These are phyloP conservation scores for Penicillium sp. DNA, from an alignment of 2,329 filamentous ascomycete genomes.

Conservation along the genomic window DNA sequence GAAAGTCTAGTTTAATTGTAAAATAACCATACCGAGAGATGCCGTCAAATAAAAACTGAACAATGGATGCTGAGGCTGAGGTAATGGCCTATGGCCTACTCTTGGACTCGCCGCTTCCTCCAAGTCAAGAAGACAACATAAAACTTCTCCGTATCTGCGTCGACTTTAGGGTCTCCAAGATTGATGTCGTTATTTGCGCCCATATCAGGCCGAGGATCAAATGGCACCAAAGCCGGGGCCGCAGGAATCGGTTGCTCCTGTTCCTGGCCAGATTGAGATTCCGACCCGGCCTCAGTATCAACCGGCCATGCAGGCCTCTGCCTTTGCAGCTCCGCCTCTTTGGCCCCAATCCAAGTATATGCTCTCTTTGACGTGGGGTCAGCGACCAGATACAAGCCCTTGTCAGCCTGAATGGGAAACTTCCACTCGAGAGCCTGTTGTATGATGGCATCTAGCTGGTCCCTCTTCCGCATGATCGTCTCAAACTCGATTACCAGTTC, in stretches of 20 bases:
- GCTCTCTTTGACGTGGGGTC: not conserved
- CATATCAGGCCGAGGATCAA: not conserved
- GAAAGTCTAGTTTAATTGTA: not conserved
- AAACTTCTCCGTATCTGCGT: not conserved
- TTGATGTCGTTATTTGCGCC: too few relatives aligned
- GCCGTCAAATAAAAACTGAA: not conserved
- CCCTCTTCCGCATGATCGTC: slow-evolving; percentile 22
- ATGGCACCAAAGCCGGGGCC: not conserved
- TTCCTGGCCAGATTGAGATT: not conserved
- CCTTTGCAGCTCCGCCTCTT: not conserved
- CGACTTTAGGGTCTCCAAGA: not conserved
- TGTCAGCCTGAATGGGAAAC: not conserved
- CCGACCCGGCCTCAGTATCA: not conserved
- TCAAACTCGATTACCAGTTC: slow-evolving; percentile 30
- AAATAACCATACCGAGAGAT: not conserved
- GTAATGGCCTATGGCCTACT: not conserved
- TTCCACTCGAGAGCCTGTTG: slow-evolving; percentile 24
- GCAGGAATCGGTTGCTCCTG: not conserved
- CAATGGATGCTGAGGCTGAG: not conserved
- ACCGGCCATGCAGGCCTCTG: not conserved
- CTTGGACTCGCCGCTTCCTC: not conserved
- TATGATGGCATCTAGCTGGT: slow-evolving; percentile 24
- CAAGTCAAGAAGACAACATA: slow-evolving; percentile 3
- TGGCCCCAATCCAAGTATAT: slow-evolving; percentile 1
- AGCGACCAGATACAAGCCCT: not conserved